phyloP scores from a whole-genome alignment of 2,329 filamentous ascomycete genomes.

The Calonectria pauciramosa region DNA sequence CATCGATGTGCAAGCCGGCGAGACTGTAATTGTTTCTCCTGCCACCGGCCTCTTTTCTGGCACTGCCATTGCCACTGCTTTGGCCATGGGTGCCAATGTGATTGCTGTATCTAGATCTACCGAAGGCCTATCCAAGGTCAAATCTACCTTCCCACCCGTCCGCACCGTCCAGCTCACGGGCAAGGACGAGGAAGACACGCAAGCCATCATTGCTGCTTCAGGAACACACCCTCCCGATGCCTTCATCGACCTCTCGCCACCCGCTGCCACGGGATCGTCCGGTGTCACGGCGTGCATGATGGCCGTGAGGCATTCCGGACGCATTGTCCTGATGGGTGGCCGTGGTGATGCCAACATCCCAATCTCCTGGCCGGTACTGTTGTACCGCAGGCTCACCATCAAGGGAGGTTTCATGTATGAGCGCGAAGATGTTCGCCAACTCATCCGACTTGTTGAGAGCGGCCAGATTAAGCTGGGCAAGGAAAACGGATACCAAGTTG shows the following conservation, averaged over 20 bases:
- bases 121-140: constrained; percentile 50
- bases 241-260: constrained; percentile 62
- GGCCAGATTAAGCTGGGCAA: constrained; percentile 31
- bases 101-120: constrained; percentile 64
- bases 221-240: constrained; percentile 54
- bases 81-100: constrained; percentile 65
- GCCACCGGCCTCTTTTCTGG: constrained; percentile 65
- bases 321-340: constrained; percentile 41
- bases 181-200: constrained; percentile 54
- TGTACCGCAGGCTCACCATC: constrained; percentile 52
- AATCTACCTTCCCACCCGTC: constrained; percentile 43
- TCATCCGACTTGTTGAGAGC: constrained; percentile 31
- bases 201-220: constrained; percentile 46
- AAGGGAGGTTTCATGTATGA: constrained; percentile 59
- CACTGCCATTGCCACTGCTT: constrained; percentile 60
- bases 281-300: constrained; percentile 55
- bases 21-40: constrained; percentile 63
- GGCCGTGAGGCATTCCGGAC: constrained; percentile 48
- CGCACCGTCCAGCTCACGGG: constrained; percentile 58
- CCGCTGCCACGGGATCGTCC: constrained; percentile 50
- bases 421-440: constrained; percentile 30
- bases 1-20: constrained; percentile 59
- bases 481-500: constrained; percentile 32
- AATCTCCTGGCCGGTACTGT: constrained; percentile 28
- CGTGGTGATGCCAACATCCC: constrained; percentile 48